phyloP scores from a whole-genome alignment of 2,329 filamentous ascomycete species.

The Pleomassaria siparia region DNA sequence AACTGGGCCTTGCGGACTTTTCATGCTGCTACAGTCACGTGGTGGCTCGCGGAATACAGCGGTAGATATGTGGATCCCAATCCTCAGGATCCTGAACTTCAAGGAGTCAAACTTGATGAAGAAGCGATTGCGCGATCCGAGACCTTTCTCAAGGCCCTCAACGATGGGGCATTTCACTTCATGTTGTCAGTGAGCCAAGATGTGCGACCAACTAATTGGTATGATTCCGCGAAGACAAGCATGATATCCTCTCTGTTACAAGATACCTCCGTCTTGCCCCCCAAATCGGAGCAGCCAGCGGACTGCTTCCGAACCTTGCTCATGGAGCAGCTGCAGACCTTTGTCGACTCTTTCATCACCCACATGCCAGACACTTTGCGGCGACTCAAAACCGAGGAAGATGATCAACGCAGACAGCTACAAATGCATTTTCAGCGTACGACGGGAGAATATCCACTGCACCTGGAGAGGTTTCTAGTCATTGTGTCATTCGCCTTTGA shows the following conservation, averaged over 20 bases:
- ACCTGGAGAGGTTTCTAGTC: conserved; percentile 85
- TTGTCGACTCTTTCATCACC: conserved; percentile 89
- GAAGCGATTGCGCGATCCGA: conserved; percentile 73
- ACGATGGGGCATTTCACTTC: conserved; percentile 91
- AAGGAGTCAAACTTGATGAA: conserved; percentile 62
- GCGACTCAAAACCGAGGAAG: conserved; percentile 82
- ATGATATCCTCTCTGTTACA: conserved; percentile 81
- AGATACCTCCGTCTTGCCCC: conserved; percentile 69
- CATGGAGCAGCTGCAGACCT: conserved; percentile 80
- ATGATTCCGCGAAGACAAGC: conserved; percentile 80
- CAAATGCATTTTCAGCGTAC: conserved; percentile 46
- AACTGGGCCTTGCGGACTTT: conserved; percentile 74
- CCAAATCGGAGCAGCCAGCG: conserved; percentile 70
- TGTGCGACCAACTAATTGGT: conserved; percentile 78
- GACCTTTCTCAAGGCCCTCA: conserved; percentile 73
- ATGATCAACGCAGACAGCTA: conserved; percentile 69
- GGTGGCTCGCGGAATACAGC: conserved; percentile 93
- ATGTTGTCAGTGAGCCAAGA: conserved; percentile 83
- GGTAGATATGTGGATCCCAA: conserved; percentile 81
- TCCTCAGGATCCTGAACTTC: conserved; percentile 51
- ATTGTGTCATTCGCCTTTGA: conserved; percentile 93
- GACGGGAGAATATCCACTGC: conserved; percentile 57
- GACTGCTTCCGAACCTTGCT: conserved; percentile 70
- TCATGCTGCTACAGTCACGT: conserved; percentile 74
- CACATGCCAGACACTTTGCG: conserved; percentile 93